Evolutionary conservation across 768 basidiomycete species (phyloP).

Genomic region (Rhodotorula toruloides): DNA sequence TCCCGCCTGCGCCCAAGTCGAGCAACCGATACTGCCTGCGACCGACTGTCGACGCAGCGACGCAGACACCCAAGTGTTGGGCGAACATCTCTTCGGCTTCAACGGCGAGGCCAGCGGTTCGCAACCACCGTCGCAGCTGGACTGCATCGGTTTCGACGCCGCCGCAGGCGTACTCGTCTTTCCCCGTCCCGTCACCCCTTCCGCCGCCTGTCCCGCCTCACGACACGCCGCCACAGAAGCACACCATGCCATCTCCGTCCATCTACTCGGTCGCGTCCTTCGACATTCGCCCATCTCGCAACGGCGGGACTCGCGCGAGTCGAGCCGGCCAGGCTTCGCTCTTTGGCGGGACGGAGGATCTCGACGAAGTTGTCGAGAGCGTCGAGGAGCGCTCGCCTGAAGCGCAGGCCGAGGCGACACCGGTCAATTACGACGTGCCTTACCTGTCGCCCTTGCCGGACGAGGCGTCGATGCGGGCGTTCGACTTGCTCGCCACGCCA

Average conservation of each 20-base stretch:
- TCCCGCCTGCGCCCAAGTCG: background rate
- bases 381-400: background rate
- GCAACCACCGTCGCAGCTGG: background rate
- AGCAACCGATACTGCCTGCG: constrained; percentile 18
- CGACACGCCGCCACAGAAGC: background rate
- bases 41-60: constrained; percentile 11
- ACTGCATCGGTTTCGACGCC: constrained; percentile 11
- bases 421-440: constrained; percentile 23
- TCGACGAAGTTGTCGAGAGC: constrained; percentile 11
- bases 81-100: background rate
- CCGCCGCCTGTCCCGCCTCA: constrained; percentile 5
- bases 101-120: background rate
- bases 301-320: background rate
- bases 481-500: constrained; percentile 19
- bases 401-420: background rate
- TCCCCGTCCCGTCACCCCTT: constrained; percentile 2
- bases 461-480: constrained; percentile 14
- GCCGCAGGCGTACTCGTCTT: constrained; percentile 11
- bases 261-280: constrained; percentile 32
- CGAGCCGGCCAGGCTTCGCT: constrained; percentile 1
- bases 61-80: constrained; percentile 27
- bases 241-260: constrained; percentile 24
- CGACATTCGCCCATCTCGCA: constrained; percentile 3
- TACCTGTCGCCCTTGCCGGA: constrained; percentile 17
- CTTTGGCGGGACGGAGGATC: background rate